Conservation (phyloP, 2,329 filamentous ascomycete genomes). For the Diaporthe destruens region DNA sequence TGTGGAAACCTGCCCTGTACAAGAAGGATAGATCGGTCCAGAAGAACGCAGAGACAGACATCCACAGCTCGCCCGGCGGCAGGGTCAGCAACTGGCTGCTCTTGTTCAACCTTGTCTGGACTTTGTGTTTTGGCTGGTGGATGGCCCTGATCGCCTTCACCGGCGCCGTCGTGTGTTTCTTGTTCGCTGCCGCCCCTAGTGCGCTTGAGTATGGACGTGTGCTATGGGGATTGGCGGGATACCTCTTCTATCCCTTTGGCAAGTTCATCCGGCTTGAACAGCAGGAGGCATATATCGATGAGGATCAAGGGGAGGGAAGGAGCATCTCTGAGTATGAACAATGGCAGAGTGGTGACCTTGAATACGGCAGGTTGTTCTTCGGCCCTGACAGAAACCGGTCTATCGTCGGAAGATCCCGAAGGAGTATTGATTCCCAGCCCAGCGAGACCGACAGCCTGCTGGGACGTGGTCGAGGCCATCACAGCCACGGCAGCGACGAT, state of each 20-base stretch:
- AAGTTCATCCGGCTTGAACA: conserved; percentile 94
- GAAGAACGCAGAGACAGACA: conserved; percentile 95
- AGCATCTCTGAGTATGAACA: conserved; percentile 99
- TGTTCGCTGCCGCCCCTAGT: conserved; percentile 83
- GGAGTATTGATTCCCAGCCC: conserved; percentile 86
- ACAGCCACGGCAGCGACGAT: conserved; percentile 53
- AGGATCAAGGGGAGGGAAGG: conserved; percentile 94
- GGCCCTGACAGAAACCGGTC: conserved; percentile 84
- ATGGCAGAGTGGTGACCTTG: conserved; percentile 97
- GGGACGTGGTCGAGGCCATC: conserved; percentile 69
- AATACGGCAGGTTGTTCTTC: conserved; percentile 96
- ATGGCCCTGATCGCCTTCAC: conserved; percentile 81
- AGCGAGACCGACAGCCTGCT: conserved; percentile 93
- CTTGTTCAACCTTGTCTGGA: conserved; percentile 92
- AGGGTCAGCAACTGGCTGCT: conserved; percentile 87
- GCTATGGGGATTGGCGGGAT: conserved; percentile 85
- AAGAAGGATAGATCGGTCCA: conserved; percentile 98
- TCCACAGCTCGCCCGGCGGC: conserved; percentile 92
- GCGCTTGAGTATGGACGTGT: conserved; percentile 88
- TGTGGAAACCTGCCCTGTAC: conserved; percentile 98
- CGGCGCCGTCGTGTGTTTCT: conserved; percentile 82
- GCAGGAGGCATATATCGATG: conserved; percentile 93
- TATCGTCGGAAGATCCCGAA: conserved; percentile 85
- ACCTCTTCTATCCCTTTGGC: conserved; percentile 96
- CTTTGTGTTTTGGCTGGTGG: conserved; percentile 96